phyloP scores from a whole-genome alignment of 1,284 basidiomycete species.

The Trametes sp. region DNA sequence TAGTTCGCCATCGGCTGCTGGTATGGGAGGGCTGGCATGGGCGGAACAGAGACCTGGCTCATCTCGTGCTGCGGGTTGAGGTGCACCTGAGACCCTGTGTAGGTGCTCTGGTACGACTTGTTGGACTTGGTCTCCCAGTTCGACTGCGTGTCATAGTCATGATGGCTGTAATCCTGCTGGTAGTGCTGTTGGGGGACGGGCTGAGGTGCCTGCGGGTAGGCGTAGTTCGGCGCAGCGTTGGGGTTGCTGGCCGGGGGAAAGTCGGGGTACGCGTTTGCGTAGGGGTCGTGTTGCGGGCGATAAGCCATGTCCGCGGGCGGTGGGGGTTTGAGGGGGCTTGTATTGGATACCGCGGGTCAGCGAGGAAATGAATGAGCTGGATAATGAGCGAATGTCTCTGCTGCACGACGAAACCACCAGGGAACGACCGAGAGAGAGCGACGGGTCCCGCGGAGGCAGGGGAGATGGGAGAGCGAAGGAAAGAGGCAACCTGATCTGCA shows the following conservation, averaged over 20 bases:
- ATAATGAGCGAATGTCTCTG: slow-evolving; percentile 32
- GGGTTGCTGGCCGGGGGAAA: slow-evolving; percentile 47
- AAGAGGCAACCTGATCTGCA: slow-evolving; percentile 16
- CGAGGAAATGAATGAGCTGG: slow-evolving; percentile 22
- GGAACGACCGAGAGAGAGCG: slow-evolving; percentile 30
- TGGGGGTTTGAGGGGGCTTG: slow-evolving; percentile 5
- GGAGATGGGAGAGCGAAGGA: slow-evolving; percentile 18
- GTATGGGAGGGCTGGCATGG: slow-evolving; percentile 60
- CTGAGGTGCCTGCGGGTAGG: slow-evolving; percentile 32
- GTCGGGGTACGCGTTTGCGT: slow-evolving; percentile 39
- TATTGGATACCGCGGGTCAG: slow-evolving; percentile 6
- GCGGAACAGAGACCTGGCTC: slow-evolving; percentile 58
- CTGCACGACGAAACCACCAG: slow-evolving; percentile 33
- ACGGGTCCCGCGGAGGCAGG: slow-evolving; percentile 23
- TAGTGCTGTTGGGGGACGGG: slow-evolving; percentile 26
- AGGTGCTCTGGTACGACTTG: slow-evolving; percentile 71
- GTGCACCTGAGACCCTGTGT: slow-evolving; percentile 73
- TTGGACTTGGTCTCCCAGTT: slow-evolving; percentile 70
- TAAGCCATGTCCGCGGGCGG: slow-evolving; percentile 57
- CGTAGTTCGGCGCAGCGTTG: slow-evolving; percentile 46
- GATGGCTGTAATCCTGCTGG: slow-evolving; percentile 19
- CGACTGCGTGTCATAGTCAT: slow-evolving; percentile 47
- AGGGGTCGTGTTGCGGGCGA: slow-evolving; percentile 57
- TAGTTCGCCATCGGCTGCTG: slow-evolving; percentile 57
- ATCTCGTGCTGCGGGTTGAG: slow-evolving; percentile 70